These are phyloP conservation scores for Pseudofabraea citricarpa DNA, from an alignment of 2,329 filamentous ascomycete species.

Conservation along the genomic window DNA sequence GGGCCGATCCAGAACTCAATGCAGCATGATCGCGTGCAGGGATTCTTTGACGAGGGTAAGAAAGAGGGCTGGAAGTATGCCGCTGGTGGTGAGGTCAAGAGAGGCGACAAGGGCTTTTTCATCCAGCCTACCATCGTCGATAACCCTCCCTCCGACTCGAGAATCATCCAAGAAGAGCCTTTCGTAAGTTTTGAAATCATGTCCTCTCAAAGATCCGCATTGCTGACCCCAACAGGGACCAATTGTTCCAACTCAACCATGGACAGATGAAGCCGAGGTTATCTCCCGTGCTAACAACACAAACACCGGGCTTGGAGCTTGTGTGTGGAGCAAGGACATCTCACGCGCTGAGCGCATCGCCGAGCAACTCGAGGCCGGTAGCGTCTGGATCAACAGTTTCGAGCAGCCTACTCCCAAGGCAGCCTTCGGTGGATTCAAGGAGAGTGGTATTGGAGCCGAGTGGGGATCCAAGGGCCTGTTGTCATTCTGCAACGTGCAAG, in stretches of 20 bases:
- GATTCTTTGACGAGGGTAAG: constrained; percentile 50
- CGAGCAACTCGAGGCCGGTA: constrained; percentile 48
- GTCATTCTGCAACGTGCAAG: neutral
- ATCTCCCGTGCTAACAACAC: constrained; percentile 48
- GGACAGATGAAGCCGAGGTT: constrained; percentile 56
- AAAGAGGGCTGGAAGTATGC: constrained; percentile 48
- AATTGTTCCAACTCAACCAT: constrained; percentile 57
- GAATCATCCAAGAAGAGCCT: constrained; percentile 54
- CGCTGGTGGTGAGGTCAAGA: constrained; percentile 32
- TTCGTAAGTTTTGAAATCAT: constrained; percentile 35
- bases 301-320: constrained; percentile 49
- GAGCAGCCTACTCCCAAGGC: constrained; percentile 41
- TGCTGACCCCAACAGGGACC: constrained; percentile 34
- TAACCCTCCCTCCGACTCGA: constrained; percentile 48
- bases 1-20: constrained; percentile 60
- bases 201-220: neutral
- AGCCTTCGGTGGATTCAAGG: constrained; percentile 27
- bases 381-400: constrained; percentile 55
- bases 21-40: constrained; percentile 57
- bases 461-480: constrained; percentile 13
- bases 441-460: constrained; percentile 27
- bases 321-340: constrained; percentile 52
- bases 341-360: constrained; percentile 46
- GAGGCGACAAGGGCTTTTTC: constrained; percentile 43
- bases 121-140: constrained; percentile 53